Conservation (phyloP, 1,139 yeast genomes). For the Sugiyamaella novakii region DNA sequence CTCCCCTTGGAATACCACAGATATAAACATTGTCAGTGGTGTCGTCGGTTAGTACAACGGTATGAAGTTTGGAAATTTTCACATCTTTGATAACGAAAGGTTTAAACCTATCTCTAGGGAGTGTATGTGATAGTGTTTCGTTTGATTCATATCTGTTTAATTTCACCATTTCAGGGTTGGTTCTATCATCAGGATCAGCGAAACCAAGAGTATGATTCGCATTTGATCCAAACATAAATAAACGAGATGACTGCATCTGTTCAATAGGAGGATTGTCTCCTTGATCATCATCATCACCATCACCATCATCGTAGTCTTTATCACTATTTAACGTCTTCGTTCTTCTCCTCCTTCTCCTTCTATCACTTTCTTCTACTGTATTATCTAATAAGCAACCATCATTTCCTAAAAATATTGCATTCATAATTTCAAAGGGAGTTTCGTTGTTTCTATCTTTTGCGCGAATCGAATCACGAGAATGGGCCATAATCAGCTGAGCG, state of each 20-base stretch:
- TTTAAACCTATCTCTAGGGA: conserved; percentile 32
- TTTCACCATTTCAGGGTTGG: conserved; percentile 42
- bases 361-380: conserved; percentile 24
- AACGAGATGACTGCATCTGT: conserved; percentile 55
- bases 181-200: conserved; percentile 65
- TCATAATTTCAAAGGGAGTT: conserved; percentile 48
- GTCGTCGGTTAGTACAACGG: conserved; percentile 59
- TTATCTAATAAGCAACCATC: conserved; percentile 26
- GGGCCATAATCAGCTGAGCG: conserved; percentile 54
- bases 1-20: conserved; percentile 72
- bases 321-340: background rate
- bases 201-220: conserved; percentile 66
- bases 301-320: background rate
- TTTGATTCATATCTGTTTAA: conserved; percentile 23
- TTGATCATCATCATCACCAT: background rate
- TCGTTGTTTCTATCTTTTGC: conserved; percentile 67
- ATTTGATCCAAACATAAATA: conserved; percentile 68
- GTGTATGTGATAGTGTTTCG: background rate
- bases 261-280: background rate
- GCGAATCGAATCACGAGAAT: conserved; percentile 48
- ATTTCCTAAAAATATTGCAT: conserved; percentile 20
- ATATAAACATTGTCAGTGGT: conserved; percentile 51
- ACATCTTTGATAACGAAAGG: conserved; percentile 48
- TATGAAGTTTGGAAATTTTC: conserved; percentile 65
- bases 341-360: conserved; percentile 15